Conservation (phyloP, 2,329 filamentous ascomycete genomes). For the Scedosporium dehoogii region DNA sequence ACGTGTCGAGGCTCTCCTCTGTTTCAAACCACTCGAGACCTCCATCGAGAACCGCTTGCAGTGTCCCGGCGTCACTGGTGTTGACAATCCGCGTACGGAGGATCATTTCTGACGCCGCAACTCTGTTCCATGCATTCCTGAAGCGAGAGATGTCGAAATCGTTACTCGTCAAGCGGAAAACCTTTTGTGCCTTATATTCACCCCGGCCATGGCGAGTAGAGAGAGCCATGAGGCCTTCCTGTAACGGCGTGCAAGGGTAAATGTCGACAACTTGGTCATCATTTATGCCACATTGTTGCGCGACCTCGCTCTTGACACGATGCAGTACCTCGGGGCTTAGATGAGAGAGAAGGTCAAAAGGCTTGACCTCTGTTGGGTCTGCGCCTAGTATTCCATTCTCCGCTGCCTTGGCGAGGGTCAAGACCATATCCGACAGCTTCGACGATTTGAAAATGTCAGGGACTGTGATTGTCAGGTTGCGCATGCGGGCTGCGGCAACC, state of each 20-base stretch:
- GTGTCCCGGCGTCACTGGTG: no score
- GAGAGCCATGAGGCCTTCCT: conserved; percentile 28
- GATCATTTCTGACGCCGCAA: no score
- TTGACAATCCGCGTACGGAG: no score
- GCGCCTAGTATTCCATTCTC: background rate
- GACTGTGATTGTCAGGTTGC: conserved; percentile 29
- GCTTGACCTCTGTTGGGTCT: background rate
- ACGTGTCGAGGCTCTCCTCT: no score
- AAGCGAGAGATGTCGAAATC: no score
- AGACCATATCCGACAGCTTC: conserved; percentile 32
- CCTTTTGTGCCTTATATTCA: conserved; percentile 31
- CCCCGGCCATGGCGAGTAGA: conserved; percentile 38
- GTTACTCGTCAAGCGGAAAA: no score
- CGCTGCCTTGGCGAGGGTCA: background rate
- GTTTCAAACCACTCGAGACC: no score
- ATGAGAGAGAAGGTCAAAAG: background rate
- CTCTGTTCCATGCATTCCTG: no score
- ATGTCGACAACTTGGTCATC: conserved; percentile 18
- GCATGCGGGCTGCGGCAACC: conserved; percentile 22
- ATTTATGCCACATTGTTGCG: conserved; percentile 4
- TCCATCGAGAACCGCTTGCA: no score
- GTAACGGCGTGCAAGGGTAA: conserved; percentile 29
- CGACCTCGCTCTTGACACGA: background rate
- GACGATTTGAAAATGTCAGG: conserved; percentile 28
- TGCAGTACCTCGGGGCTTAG: background rate